Conservation (phyloP, 148 eudicot species). For the Chenopodium berlandieri region DNA sequence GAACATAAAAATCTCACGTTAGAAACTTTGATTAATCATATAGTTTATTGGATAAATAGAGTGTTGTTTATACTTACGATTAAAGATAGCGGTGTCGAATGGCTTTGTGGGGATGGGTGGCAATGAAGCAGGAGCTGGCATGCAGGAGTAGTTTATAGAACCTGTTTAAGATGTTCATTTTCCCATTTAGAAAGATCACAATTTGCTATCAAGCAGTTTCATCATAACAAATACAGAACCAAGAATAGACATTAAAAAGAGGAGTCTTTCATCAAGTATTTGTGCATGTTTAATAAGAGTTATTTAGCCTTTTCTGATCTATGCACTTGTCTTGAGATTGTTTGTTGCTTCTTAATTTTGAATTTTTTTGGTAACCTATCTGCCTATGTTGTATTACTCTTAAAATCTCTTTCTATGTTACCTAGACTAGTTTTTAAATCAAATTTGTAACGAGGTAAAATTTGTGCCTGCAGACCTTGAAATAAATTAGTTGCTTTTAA, state of each 20-base stretch:
- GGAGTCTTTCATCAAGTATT: background rate
- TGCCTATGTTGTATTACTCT: background rate
- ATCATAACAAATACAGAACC: background rate
- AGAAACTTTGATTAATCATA: background rate
- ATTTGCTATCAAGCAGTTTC: background rate
- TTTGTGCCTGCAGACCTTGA: constrained; percentile 1
- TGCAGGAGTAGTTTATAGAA: constrained; percentile 65
- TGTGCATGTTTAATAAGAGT: background rate
- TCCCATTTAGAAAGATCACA: background rate
- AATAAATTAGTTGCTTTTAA: background rate
- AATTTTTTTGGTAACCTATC: background rate
- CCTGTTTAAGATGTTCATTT: constrained; percentile 37
- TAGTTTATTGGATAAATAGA: background rate
- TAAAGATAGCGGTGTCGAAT: constrained; percentile 39
- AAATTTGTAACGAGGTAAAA: background rate
- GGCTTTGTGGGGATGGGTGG: constrained; percentile 58
- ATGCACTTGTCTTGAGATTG: background rate
- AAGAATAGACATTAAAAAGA: background rate
- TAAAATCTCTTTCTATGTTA: background rate
- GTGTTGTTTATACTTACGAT: constrained; percentile 45
- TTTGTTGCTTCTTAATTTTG: background rate
- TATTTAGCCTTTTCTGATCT: background rate
- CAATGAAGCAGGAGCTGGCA: constrained; percentile 57
- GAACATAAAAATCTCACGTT: background rate
- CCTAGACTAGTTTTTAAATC: background rate